Base-by-base conservation (phyloP, 305 asterid species). In the Plantago rigida region DNA sequence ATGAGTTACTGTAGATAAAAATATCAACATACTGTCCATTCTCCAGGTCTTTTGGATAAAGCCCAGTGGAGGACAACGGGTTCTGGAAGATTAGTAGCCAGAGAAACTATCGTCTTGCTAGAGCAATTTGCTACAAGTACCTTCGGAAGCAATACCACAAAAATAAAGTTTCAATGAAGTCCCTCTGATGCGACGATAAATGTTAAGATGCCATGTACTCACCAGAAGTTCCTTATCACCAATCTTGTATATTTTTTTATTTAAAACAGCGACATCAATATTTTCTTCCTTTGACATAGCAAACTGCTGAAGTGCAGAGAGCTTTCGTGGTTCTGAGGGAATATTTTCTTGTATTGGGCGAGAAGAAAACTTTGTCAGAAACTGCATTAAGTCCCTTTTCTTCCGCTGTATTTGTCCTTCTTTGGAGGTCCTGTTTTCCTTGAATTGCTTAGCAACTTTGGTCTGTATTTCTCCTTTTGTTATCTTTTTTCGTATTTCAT, bases 61-160 rank as follows among this genome's bases (percentile, higher is more conserved):
- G 94, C 97, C 99, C 99, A 93, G 81, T 93, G 99, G 66, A 93
- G 90, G 73, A 78, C 81, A 73, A 76, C 77, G 58, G 95, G 90
- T 62, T 85, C 87, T 52, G 83, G 80, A 67, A 81, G 77, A 77
- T 87, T 87, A 51, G 99, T 89, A 50, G 93, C 96, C 65, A 93
- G 78, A 80, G 74, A 80, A 72, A 93, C 82, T 70, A 73, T 84
- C 57, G 66, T 82, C 86, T 80, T 81, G 53, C 84, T 78, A 34
- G 85, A 74, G 59, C 77, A 44, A 77, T 83, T 84, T 46, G 82
- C 77, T 41, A 82, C 91, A 57, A 89, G 86, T 64, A 82, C 95
- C 99, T 93, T 75, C 64, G 77, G 68, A 69, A 58, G 70, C 17
- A 66, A 61, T 48, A 63, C 52, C 49, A 63, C 63, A 22, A 68